These are phyloP conservation scores for Leccinum variabile DNA, from an alignment of 1,284 basidiomycete genomes.

Conservation along the genomic window DNA sequence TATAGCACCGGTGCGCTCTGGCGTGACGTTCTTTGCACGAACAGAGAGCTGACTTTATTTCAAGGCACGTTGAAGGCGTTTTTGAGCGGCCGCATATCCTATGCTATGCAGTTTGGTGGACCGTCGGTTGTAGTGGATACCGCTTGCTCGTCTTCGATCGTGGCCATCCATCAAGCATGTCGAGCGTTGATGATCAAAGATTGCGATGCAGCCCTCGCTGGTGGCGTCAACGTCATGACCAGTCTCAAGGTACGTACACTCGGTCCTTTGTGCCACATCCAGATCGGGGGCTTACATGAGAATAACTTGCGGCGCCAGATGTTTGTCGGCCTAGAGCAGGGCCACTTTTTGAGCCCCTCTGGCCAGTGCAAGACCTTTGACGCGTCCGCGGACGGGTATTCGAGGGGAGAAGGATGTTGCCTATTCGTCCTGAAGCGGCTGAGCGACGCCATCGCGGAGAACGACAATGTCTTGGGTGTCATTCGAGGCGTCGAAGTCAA, in stretches of 20 bases:
- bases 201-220: slow-evolving; percentile 66
- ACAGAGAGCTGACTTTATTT: slow-evolving; percentile 7
- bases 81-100: slow-evolving; percentile 68
- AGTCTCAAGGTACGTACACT: slow-evolving; percentile 63
- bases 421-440: slow-evolving; percentile 72
- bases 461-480: slow-evolving; percentile 65
- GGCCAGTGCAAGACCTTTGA: slow-evolving; percentile 75
- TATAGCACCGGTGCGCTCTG: slow-evolving; percentile 66
- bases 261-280: neutral
- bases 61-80: slow-evolving; percentile 68
- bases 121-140: slow-evolving; percentile 72
- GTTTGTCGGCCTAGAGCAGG: slow-evolving; percentile 67
- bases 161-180: slow-evolving; percentile 67
- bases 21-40: neutral
- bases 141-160: slow-evolving; percentile 68
- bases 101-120: slow-evolving; percentile 64
- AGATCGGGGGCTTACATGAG: slow-evolving; percentile 4
- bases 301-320: slow-evolving; percentile 43
- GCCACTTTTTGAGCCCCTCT: slow-evolving; percentile 64
- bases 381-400: slow-evolving; percentile 69
- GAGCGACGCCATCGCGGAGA: slow-evolving; percentile 59
- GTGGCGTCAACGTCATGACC: slow-evolving; percentile 70
- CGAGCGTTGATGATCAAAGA: slow-evolving; percentile 62
- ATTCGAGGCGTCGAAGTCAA: slow-evolving; percentile 70
- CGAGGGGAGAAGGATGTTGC: slow-evolving; percentile 69